These are phyloP conservation scores for Pugionium dolabratum DNA, from an alignment of 345 rosid genomes.

Conservation along the genomic window DNA sequence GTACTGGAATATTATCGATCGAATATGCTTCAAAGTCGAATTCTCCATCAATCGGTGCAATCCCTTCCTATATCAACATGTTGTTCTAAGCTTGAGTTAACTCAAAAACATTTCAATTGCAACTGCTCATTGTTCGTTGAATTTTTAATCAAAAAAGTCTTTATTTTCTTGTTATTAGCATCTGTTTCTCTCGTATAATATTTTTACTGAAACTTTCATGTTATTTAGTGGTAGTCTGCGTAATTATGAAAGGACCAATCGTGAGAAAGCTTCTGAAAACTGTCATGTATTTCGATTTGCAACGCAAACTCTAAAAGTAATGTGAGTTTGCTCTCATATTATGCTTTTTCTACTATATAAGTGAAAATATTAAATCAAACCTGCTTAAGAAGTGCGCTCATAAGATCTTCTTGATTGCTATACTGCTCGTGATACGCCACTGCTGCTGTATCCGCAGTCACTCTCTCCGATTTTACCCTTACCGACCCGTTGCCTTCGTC, in stretches of 20 bases:
- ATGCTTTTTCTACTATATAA: conserved; percentile 24
- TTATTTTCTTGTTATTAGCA: no score
- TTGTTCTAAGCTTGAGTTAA: conserved; percentile 9
- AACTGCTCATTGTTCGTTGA: not conserved
- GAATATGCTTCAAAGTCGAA: conserved; percentile 79
- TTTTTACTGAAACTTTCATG: not conserved
- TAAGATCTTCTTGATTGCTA: conserved; percentile 79
- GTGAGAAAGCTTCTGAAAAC: conserved; percentile 25
- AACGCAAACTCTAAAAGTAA: conserved; percentile 29
- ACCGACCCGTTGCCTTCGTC: conserved; percentile 30
- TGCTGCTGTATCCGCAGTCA: conserved; percentile 44
- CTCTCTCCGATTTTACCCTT: conserved; percentile 67
- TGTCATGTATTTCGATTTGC: conserved; percentile 22
- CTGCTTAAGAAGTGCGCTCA: conserved; percentile 87
- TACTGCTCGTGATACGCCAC: conserved; percentile 57
- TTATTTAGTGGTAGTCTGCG: conserved; percentile 9
- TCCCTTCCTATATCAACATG: conserved; percentile 64
- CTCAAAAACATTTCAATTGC: conserved; percentile 3
- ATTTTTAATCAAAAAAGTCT: no score
- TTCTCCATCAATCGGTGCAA: conserved; percentile 59
- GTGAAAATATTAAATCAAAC: conserved; percentile 39
- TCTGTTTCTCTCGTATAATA: not conserved
- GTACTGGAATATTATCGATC: conserved; percentile 65
- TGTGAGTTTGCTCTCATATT: conserved; percentile 21
- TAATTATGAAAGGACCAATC: conserved; percentile 17